Evolutionary conservation across 108 stramenopile genomes (phyloP).

Genomic region (Skeletonema grethae): DNA sequence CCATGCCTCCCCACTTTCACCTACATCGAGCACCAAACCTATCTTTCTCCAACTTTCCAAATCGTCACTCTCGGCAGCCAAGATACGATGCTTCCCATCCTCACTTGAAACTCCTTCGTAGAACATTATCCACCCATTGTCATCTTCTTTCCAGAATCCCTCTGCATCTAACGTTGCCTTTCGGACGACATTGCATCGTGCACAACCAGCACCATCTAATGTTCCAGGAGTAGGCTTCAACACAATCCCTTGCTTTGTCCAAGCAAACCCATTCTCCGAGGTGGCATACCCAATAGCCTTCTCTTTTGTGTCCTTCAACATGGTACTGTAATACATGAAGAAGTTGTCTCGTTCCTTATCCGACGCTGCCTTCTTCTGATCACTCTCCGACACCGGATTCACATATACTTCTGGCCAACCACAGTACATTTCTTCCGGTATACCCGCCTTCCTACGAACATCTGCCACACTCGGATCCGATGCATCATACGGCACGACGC

Average conservation of each 20-base stretch:
- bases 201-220: slow-evolving; percentile 80
- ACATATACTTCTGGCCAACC: slow-evolving; percentile 92
- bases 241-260: slow-evolving; percentile 74
- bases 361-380: slow-evolving; percentile 28
- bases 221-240: slow-evolving; percentile 61
- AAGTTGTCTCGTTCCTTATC: slow-evolving; percentile 60
- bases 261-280: slow-evolving; percentile 84
- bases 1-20: slow-evolving; percentile 64
- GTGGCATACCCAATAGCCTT: slow-evolving; percentile 80
- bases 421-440: slow-evolving; percentile 86
- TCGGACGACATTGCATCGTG: slow-evolving; percentile 73
- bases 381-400: slow-evolving; percentile 39
- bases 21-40: slow-evolving; percentile 77
- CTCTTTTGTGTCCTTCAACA: slow-evolving; percentile 76
- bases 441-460: slow-evolving; percentile 49
- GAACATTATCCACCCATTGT: slow-evolving; percentile 67
- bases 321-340: slow-evolving; percentile 93
- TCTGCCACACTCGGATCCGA: slow-evolving; percentile 50
- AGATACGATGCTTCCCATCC: slow-evolving; percentile 79
- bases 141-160: slow-evolving; percentile 53
- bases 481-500: slow-evolving; percentile 67
- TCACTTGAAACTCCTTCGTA: slow-evolving; percentile 78
- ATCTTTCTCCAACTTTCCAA: slow-evolving; percentile 71
- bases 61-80: slow-evolving; percentile 73
- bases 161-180: slow-evolving; percentile 59